Base-by-base conservation (phyloP, 345 rosid species). In the Abelmoschus esculentus region DNA sequence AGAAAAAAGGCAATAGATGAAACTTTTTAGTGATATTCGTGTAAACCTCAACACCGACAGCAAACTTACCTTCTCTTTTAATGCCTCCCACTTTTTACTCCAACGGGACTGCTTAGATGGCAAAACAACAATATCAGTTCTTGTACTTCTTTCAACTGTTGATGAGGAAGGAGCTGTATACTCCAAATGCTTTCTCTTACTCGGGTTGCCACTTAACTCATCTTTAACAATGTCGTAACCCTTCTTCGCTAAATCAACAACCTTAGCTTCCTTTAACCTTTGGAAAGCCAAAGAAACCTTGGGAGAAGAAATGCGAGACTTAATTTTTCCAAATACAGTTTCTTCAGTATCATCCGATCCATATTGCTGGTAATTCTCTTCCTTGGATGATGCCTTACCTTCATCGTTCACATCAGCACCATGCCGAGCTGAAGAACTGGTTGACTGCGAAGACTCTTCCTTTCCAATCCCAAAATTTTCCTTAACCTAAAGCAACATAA, bases 201-300 rank as follows among this genome's bases (percentile, higher is more conserved):
- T 84, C 0, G 93, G 75, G 55, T 46, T 83, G 72, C 90, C 91
- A 66, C 67, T 81, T 78, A 96, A 53, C 79, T 96, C 99, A 61
- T 96, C 98, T 82, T 86, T 90, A 36, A 96, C 84, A 72, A 85
- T 86, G 72, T 81, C 99, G 83, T 86, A 86, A 44, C 97, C 98
- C 75, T 89, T 90, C 87, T 82, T 96, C 22, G 90, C 89, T 54
- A 90, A 60, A 74, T 96, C 93, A 74, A 86, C 71, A 56, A 87
- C 89, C 73, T 89, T 90, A 57, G 77, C 84, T 62, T 84, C 89
- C 84, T 81, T 90, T 70, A 89, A 80, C 81, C 71, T 93, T 74
- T 83, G 76, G 76, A 85, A 85, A 59, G 91, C 87, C 42, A 72
- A 69, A 3, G 89, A 81, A 22, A 90, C 81, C 76, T 85, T 90